These are phyloP conservation scores for Phytopythium sindhum DNA, from an alignment of 352 stramenopile species.

Conservation along the genomic window DNA sequence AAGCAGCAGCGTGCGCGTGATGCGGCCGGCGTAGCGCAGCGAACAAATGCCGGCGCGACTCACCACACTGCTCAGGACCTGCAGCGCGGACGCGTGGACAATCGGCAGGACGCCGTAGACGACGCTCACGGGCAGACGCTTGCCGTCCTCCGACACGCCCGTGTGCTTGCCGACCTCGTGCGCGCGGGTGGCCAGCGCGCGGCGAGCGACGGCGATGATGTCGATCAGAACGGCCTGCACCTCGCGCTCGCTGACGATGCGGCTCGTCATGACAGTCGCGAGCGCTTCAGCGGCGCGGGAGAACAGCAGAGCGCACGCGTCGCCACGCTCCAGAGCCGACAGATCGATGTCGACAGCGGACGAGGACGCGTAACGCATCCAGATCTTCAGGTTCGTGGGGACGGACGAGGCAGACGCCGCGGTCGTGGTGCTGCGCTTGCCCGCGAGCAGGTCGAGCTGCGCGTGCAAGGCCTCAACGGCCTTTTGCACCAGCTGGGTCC, in stretches of 20 bases:
- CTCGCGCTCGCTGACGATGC: constrained; percentile 69
- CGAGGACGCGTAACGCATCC: constrained; percentile 42
- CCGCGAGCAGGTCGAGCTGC: constrained; percentile 61
- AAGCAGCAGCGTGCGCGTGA: constrained; percentile 59
- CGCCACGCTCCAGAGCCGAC: constrained; percentile 55
- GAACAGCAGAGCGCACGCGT: constrained; percentile 40
- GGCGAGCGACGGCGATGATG: constrained; percentile 49
- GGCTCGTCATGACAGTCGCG: constrained; percentile 38
- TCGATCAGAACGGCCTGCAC: constrained; percentile 61
- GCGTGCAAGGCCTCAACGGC: constrained; percentile 55
- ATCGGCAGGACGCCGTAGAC: constrained; percentile 65
- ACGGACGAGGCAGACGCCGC: not conserved
- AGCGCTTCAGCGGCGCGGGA: constrained; percentile 35
- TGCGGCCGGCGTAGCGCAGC: constrained; percentile 62
- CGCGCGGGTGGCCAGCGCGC: constrained; percentile 56
- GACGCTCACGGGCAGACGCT: constrained; percentile 64
- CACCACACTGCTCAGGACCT: constrained; percentile 35
- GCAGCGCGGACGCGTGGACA: constrained; percentile 48
- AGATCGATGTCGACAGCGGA: constrained; percentile 20
- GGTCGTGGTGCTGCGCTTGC: constrained; percentile 34
- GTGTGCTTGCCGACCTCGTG: constrained; percentile 81
- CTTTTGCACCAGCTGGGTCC: constrained; percentile 66
- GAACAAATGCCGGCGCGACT: constrained; percentile 52
- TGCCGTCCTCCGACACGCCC: constrained; percentile 73
- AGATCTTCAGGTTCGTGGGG: constrained; percentile 53